Percentiles rank a stretch among this genome's conserved stretches.
Conservation (phyloP, 805 yeast species). For the Cyberlindnera amylophila region DNA sequence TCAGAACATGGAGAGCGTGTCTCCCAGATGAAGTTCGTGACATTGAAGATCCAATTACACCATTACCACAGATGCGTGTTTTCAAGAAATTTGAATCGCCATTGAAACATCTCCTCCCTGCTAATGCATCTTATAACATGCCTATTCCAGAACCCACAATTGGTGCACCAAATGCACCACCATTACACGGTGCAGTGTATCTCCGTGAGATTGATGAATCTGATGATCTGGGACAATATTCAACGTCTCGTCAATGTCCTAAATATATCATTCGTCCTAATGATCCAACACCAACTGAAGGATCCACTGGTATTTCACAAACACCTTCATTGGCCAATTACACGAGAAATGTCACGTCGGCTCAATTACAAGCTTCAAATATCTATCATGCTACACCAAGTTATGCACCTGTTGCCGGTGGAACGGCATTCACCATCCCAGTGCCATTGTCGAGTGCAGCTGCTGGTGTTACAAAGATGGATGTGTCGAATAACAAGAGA, state of each 20-base stretch:
- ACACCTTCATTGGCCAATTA: constrained; percentile 22
- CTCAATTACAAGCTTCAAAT: constrained; percentile 10
- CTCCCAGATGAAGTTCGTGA: constrained; percentile 94
- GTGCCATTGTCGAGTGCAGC: constrained; percentile 14
- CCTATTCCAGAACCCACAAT: constrained; percentile 79
- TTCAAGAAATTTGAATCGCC: constrained; percentile 82
- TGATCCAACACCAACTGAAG: constrained; percentile 32
- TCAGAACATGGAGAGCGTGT: constrained; percentile 98
- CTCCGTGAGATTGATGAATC: constrained; percentile 67
- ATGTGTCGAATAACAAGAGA: constrained; percentile 30
- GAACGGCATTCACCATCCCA: constrained; percentile 35
- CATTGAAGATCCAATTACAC: constrained; percentile 71
- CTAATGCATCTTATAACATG: constrained; percentile 68
- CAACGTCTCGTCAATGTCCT: constrained; percentile 45
- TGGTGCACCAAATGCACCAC: constrained; percentile 86
- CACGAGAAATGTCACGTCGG: constrained; percentile 19
- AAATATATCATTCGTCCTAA: constrained; percentile 41
- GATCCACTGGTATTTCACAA: constrained; percentile 12
- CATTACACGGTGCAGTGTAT: constrained; percentile 90
- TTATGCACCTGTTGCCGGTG: constrained; percentile 22
- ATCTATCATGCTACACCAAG: constrained; percentile 27
- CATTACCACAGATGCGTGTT: constrained; percentile 63
- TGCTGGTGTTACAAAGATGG: constrained; percentile 30
- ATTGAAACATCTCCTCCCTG: constrained; percentile 68
- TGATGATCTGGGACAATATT: constrained; percentile 80